Evolutionary conservation across 495 filamentous ascomycete genomes (phyloP).

Genomic region (Xylaria intraflava): DNA sequence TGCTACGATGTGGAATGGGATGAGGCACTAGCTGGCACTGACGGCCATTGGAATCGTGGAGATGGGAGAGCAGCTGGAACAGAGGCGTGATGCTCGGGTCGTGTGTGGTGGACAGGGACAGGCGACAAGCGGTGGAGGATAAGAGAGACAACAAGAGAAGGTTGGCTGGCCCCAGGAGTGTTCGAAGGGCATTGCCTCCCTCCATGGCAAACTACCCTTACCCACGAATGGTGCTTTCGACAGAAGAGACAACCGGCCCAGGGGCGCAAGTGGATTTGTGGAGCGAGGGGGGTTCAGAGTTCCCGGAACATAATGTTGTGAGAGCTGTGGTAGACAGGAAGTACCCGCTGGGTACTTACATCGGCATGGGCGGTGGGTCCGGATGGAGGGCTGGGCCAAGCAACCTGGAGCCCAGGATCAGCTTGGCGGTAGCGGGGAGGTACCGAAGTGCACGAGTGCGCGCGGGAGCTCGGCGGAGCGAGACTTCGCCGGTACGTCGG

Average conservation of each 20-base stretch:
- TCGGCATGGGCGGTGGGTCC: slow-evolving; percentile 3
- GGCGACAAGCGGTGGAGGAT: slow-evolving; percentile 28
- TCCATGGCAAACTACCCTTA: slow-evolving; percentile 26
- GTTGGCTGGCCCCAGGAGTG: slow-evolving; percentile 26
- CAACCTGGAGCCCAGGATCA: too few relatives aligned
- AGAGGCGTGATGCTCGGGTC: not conserved
- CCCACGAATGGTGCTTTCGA: slow-evolving; percentile 26
- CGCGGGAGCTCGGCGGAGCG: too few relatives aligned
- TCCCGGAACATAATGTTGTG: slow-evolving; percentile 26
- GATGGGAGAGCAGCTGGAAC: not conserved
- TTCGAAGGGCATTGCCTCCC: slow-evolving; percentile 26
- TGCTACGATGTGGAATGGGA: not conserved
- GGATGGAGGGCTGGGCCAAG: slow-evolving; percentile 1
- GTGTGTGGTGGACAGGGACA: slow-evolving; percentile 5
- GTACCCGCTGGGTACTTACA: slow-evolving; percentile 19
- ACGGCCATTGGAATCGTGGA: not conserved
- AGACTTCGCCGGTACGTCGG: too few relatives aligned
- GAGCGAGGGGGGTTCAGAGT: slow-evolving; percentile 22
- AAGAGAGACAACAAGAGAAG: slow-evolving; percentile 29
- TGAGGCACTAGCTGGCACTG: not conserved
- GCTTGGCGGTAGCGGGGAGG: too few relatives aligned
- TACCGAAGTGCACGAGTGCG: too few relatives aligned
- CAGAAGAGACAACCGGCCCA: slow-evolving; percentile 26
- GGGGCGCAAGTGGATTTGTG: slow-evolving; percentile 24
- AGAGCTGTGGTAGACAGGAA: slow-evolving; percentile 16